These are phyloP conservation scores for Botryotinia convoluta DNA, from an alignment of 2,329 filamentous ascomycete genomes.

Conservation along the genomic window DNA sequence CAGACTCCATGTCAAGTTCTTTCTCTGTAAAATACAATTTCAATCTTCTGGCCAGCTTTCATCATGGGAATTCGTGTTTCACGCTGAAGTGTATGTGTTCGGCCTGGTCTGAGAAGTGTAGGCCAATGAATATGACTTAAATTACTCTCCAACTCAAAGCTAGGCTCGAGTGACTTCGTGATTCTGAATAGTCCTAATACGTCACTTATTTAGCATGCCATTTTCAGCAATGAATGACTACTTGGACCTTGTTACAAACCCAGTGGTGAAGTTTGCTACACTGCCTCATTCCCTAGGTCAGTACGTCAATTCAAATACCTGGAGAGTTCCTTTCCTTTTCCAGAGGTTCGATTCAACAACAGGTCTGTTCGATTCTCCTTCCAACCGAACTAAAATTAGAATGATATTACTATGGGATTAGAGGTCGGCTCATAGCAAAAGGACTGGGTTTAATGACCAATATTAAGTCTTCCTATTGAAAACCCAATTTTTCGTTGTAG, in stretches of 20 bases:
- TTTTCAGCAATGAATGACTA: not conserved
- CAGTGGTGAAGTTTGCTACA: not conserved
- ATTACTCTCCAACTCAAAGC: not conserved
- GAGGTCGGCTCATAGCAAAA: not conserved
- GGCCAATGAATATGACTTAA: not conserved
- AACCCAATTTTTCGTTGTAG: not conserved
- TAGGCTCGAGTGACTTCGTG: not conserved
- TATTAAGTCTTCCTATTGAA: not conserved
- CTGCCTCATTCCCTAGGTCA: not conserved
- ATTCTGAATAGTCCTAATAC: not conserved
- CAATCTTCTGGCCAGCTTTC: not conserved
- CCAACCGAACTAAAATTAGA: not conserved
- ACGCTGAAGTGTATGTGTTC: not conserved
- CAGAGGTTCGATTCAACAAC: not conserved
- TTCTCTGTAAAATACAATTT: not conserved
- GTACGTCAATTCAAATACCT: not conserved
- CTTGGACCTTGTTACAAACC: not conserved
- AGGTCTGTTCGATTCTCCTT: not conserved
- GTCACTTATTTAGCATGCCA: not conserved
- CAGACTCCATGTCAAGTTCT: not conserved
- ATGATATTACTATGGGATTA: not conserved
- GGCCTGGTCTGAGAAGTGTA: not conserved
- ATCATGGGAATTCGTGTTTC: not conserved
- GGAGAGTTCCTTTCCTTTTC: not conserved
- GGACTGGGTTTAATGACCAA: not conserved